Evolutionary conservation across 345 rosid species (phyloP), one percentile per base, ranked within the genome.

Genomic region (Salix caprea): DNA sequence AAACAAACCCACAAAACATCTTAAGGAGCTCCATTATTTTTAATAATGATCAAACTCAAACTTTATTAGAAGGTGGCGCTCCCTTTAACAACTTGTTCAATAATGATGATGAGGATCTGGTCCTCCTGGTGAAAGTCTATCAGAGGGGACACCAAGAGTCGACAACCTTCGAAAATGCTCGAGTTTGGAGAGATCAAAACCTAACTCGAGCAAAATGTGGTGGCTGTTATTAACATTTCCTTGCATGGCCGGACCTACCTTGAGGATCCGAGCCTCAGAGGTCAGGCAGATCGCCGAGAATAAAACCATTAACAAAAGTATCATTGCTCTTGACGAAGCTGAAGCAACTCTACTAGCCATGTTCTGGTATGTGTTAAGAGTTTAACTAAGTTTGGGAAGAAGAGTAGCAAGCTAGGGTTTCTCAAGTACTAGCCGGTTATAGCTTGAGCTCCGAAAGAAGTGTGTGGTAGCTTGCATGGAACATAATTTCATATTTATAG

Each of bases 31-130:
- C 60, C 60, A 54, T 18, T 0, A 2, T 54, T 54, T 21, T 7
- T 52, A 8, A 40, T 40, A 10, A 2, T 40, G 44, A 54, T 54
- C 8, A 54, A 7, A 54, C 60, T 54, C 24, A 8, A 21, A 21
- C 9, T n/a, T 54, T 19, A 54, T 54, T 19, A 2, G 24, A 54
- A 54, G 60, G 23, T 21, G 6, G 60, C 8, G 60, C 24, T 54
- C 23, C 24, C 0, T 54, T 19, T 2, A 19, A 52, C 23, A 52
- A 21, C 60, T 21, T 19, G 24, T 11, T 54, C 60, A 54, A 1
- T 52, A 24, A 18, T 86, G 80, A 67, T 82, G 87, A 4, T 76
- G 85, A 66, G 76, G 78, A 50, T 86, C 85, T 1, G 85, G 85
- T 12, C 84, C 84, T 14, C 79, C 79, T 5, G 82, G 85, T 15